Evolutionary conservation across 345 rosid species (phyloP), one percentile per base, ranked within the genome.

Genomic region (Brassica rapa): DNA sequence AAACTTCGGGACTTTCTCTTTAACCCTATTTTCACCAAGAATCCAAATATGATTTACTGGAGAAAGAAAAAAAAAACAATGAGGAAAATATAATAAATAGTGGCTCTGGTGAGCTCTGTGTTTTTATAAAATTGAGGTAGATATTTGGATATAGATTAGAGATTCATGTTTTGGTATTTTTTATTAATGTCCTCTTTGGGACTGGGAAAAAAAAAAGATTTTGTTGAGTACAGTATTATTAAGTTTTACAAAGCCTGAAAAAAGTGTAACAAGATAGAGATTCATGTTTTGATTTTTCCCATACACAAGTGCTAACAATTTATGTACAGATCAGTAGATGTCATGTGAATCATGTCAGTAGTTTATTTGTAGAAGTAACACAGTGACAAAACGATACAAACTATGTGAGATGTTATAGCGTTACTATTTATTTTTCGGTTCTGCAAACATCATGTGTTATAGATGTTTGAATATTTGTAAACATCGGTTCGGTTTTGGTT

Each of bases 1-100:
- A 64, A 64, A 64, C 11, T 33, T 33, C 25, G 49, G 72, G 66
- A 12, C 33, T 71, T 57, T 77, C 51, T 70, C 14, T 16, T 62
- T 3, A 35, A 53, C 27, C 33, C 12, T 9, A 49, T 41, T 68
- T 29, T 14, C 25, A 16, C 49, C 69, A 32, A 68, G 46, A 41
- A 29, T 12, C 27, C n/a, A 33, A 30, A 64, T 33, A 43, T 4
- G 27, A 8, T 33, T 64, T 33, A 8, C 7, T 5, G 25, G 25
- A 33, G 68, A 25, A 60, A 19, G 61, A 37, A 11, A 11, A 39
- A 39, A 37, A 5, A 39, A 37, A 11, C 14, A 35, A 9, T 24
- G 51, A 60, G 14, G 27, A 49, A 29, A 49, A 49, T 49, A 72
- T 65, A 32, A 57, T 23, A 79, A 23, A 68, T 14, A 68, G 57